Percentiles rank a stretch among this genome's conserved stretches.
Evolutionary conservation across 441 rosid genomes (phyloP).

Genomic region (Populus trichocarpa): DNA sequence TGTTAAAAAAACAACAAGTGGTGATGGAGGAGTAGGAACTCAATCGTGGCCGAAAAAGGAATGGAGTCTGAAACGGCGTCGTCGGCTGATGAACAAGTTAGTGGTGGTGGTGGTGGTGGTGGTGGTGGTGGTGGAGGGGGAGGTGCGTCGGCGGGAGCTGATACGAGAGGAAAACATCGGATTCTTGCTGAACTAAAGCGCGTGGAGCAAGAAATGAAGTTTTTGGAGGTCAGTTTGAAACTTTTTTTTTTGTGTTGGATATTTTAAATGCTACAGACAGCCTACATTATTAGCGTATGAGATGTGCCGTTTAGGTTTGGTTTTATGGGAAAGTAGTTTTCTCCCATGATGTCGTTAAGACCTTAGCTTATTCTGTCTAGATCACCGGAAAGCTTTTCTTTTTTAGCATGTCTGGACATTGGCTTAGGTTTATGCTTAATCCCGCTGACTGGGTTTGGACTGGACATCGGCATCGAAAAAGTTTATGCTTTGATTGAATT

Average conservation of each 20-base stretch:
- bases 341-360: not conserved
- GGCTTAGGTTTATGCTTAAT: not conserved
- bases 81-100: constrained; percentile 33
- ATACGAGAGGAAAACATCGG: constrained; percentile 82
- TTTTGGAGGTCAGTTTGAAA: constrained; percentile 56
- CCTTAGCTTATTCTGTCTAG: not conserved
- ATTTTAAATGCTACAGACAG: not conserved
- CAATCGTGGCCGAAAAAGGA: not conserved
- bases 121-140: constrained; percentile 8
- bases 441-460: not conserved
- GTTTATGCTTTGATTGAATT: not conserved
- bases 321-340: not conserved
- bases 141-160: constrained; percentile 17
- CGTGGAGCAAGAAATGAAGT: constrained; percentile 81
- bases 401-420: not conserved
- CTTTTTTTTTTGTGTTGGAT: not conserved
- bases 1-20: not conserved
- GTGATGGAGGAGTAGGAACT: not conserved
- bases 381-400: not conserved
- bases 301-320: not conserved
- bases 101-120: constrained; percentile 23
- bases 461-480: not conserved
- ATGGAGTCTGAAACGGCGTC: constrained; percentile 44
- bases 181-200: constrained; percentile 83
- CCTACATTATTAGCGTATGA: not conserved